phyloP scores from a whole-genome alignment of 2,329 filamentous ascomycete genomes.

The Calonectria fujianensis region DNA sequence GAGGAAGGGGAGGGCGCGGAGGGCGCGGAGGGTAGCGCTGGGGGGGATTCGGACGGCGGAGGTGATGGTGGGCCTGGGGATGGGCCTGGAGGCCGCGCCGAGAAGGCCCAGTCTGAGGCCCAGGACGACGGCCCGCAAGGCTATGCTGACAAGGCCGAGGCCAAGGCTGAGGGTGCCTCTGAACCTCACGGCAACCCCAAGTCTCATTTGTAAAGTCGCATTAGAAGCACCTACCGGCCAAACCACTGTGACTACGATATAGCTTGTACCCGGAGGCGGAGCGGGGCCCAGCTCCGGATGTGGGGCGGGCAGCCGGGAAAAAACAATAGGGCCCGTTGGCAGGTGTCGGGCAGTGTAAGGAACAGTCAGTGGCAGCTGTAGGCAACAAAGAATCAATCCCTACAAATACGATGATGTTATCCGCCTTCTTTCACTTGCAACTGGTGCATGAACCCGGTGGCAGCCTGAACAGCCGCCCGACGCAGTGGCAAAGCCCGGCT shows the following conservation, averaged over 20 bases:
- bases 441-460: neutral
- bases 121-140: neutral
- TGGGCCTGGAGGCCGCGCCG: neutral
- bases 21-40: neutral
- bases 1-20: neutral
- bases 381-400: neutral
- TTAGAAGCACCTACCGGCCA: neutral
- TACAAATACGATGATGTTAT: neutral
- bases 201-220: neutral
- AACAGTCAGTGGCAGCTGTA: neutral
- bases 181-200: neutral
- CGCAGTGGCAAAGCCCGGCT: constrained; percentile 27
- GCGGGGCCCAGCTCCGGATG: constrained; percentile 10
- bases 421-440: neutral
- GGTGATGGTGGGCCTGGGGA: neutral
- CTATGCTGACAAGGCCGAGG: constrained; percentile 1
- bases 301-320: neutral
- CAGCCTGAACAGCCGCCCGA: constrained; percentile 28
- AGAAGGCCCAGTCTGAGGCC: neutral
- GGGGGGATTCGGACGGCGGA: neutral
- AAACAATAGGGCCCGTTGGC: constrained; percentile 1
- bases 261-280: neutral
- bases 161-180: neutral
- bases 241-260: neutral
- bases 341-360: neutral